These are phyloP conservation scores for Psilocybe tampanensis DNA, from an alignment of 768 basidiomycete genomes.

Conservation along the genomic window DNA sequence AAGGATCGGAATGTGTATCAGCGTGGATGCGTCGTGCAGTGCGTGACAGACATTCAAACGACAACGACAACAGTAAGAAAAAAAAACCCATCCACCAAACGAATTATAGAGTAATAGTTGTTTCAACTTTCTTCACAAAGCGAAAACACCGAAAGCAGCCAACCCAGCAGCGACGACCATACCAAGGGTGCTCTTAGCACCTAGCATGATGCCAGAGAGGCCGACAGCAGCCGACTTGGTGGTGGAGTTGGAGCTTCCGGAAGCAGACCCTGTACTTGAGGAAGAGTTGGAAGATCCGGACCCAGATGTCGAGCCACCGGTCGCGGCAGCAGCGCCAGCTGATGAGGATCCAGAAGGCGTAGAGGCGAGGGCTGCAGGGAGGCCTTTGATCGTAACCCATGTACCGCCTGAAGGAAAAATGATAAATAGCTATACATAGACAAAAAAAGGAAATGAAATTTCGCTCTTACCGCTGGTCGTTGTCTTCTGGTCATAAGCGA, in stretches of 20 bases:
- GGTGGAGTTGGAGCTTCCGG: background rate
- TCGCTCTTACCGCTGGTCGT: conserved; percentile 22
- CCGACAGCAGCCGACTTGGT: background rate
- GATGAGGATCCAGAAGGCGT: background rate
- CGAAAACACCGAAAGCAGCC: background rate
- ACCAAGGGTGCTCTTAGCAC: background rate
- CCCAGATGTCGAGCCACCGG: background rate
- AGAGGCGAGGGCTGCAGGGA: conserved; percentile 10
- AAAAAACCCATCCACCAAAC: too few species aligned
- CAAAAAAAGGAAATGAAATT: background rate
- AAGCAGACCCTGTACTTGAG: background rate
- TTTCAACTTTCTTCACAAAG: background rate
- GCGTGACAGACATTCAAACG: too few species aligned
- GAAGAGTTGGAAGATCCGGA: background rate
- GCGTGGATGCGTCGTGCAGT: too few species aligned
- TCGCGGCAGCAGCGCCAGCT: background rate
- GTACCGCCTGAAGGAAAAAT: conserved; percentile 18
- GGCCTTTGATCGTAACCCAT: conserved; percentile 19
- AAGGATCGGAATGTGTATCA: too few species aligned
- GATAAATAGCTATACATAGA: background rate
- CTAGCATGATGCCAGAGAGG: background rate
- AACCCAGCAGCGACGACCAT: background rate
- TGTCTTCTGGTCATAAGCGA: conserved; percentile 24
- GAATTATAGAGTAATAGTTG: too few species aligned
- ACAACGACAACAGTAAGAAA: too few species aligned